phyloP scores from a whole-genome alignment of 345 rosid genomes.

The Heritiera fomes region DNA sequence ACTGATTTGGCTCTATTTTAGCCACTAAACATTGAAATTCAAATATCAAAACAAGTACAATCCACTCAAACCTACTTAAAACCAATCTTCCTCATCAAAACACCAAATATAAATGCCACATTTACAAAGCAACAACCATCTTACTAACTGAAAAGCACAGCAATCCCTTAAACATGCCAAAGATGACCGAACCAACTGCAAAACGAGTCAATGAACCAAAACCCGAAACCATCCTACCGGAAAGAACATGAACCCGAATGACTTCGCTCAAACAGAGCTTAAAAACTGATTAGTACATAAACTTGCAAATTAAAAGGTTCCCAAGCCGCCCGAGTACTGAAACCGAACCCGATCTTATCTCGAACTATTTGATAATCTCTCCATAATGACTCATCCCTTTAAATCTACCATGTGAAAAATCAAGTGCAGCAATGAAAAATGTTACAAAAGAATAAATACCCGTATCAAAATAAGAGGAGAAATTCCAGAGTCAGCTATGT shows the following conservation, averaged over 20 bases:
- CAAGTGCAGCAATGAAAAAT: constrained; percentile 2
- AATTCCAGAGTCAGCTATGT: constrained; percentile 53
- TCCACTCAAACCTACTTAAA: neutral
- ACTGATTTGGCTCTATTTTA: neutral
- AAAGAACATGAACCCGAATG: neutral
- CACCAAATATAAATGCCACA: too few relatives aligned
- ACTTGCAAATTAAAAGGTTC: neutral
- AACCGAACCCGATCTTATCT: neutral
- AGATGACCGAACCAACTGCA: too few relatives aligned
- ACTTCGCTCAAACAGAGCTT: neutral
- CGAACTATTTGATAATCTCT: neutral
- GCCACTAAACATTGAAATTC: neutral
- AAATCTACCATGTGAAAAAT: neutral
- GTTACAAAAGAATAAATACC: constrained; percentile 31
- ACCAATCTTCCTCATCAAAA: neutral
- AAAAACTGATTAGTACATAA: neutral
- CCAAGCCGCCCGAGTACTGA: neutral
- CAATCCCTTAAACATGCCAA: too few relatives aligned
- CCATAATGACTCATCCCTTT: neutral
- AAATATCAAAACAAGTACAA: neutral
- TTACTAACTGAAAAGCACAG: too few relatives aligned
- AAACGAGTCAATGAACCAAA: neutral
- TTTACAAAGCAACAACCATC: too few relatives aligned
- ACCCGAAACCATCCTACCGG: neutral
- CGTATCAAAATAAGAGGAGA: constrained; percentile 79